A percentile compares a stretch with the other conserved stretches of the same genome.
Conservation (phyloP, 2,329 filamentous ascomycete genomes). For the Cercospora zeina region DNA sequence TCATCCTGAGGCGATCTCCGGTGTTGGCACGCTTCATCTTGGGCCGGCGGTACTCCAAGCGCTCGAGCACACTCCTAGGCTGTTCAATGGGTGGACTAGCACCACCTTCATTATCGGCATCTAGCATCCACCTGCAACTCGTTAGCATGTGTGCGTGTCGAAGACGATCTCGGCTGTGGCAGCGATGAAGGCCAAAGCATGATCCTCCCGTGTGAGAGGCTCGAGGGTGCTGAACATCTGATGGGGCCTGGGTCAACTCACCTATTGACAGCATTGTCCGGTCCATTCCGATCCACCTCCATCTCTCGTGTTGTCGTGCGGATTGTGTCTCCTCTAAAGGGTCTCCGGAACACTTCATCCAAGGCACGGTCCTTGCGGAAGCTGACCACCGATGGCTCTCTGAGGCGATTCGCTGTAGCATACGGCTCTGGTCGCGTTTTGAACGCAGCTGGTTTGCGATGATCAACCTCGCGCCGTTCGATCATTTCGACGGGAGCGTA, state of each 20-base stretch:
- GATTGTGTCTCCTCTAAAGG: constrained; percentile 62
- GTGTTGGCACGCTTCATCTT: constrained; percentile 55
- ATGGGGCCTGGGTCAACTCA: too few relatives aligned
- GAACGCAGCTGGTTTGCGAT: constrained; percentile 39
- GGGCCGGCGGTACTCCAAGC: constrained; percentile 56
- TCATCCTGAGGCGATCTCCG: constrained; percentile 35
- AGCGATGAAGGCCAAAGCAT: too few relatives aligned
- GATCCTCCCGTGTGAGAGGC: too few relatives aligned
- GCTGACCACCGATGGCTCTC: constrained; percentile 84
- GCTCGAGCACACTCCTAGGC: constrained; percentile 59
- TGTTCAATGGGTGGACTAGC: constrained; percentile 62
- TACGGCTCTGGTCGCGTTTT: constrained; percentile 58
- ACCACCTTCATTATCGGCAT: constrained; percentile 56
- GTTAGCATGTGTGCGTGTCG: too few relatives aligned
- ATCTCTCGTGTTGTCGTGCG: constrained; percentile 53
- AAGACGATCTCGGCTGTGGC: too few relatives aligned
- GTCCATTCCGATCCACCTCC: constrained; percentile 64
- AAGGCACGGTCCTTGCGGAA: constrained; percentile 87
- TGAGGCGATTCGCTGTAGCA: constrained; percentile 59
- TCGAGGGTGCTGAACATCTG: too few relatives aligned
- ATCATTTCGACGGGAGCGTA: constrained; percentile 84
- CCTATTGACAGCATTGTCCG: constrained; percentile 76
- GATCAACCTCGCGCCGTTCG: constrained; percentile 56
- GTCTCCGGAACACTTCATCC: constrained; percentile 81
- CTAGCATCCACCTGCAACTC: constrained; percentile 70